A percentile compares a stretch with the other conserved stretches of the same genome.
Conservation (phyloP, 345 rosid species). For the Salix dunnii region DNA sequence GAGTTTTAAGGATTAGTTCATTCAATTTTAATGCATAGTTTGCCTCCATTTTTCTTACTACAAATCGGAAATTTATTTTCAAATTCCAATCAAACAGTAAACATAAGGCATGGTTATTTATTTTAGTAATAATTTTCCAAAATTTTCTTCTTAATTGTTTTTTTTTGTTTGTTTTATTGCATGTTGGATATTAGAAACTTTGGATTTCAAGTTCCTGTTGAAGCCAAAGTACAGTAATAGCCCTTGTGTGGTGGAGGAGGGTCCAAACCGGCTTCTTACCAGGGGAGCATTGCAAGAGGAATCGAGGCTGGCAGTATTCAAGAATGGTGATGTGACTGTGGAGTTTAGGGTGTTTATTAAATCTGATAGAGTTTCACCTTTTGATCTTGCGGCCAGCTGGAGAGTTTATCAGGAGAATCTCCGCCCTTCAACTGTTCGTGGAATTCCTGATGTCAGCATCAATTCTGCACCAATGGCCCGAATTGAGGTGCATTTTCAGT, state of each 20-base stretch:
- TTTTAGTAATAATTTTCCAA: neutral
- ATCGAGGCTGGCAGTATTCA: constrained; percentile 63
- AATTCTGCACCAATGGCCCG: constrained; percentile 51
- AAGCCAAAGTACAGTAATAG: constrained; percentile 65
- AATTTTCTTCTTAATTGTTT: neutral
- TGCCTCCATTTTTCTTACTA: neutral
- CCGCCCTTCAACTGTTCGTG: constrained; percentile 90
- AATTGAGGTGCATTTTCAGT: constrained; percentile 47
- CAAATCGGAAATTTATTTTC: neutral
- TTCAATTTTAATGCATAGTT: neutral
- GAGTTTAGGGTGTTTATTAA: constrained; percentile 75
- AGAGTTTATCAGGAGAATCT: constrained; percentile 90
- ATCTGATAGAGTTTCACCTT: constrained; percentile 90
- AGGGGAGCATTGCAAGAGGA: constrained; percentile 85
- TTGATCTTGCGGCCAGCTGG: constrained; percentile 99
- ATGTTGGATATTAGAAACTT: constrained; percentile 52
- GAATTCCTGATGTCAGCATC: constrained; percentile 91
- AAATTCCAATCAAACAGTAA: neutral
- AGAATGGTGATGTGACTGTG: constrained; percentile 64
- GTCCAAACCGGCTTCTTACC: constrained; percentile 64
- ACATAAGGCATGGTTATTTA: neutral
- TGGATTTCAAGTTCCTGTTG: constrained; percentile 97
- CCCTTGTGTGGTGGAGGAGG: constrained; percentile 87
- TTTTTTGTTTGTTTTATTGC: neutral
- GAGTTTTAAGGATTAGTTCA: neutral